Evolutionary conservation across 2,329 filamentous ascomycete species (phyloP).

Genomic region (Cladobotryum protrusum): DNA sequence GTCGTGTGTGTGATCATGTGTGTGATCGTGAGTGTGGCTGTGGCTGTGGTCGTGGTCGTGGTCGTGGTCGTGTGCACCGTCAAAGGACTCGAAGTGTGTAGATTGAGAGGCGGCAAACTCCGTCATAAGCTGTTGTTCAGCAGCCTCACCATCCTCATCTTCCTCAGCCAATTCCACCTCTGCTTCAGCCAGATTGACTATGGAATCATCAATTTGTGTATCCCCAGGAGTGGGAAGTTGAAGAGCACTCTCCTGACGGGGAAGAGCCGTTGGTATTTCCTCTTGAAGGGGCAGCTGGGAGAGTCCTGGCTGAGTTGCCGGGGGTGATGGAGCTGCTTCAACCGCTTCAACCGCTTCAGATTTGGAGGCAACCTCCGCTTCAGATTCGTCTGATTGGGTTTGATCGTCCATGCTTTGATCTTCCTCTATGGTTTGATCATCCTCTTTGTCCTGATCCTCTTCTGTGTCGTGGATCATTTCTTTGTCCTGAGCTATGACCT

Average conservation of each 20-base stretch:
- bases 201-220: background rate
- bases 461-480: background rate
- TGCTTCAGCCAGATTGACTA: background rate
- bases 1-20: background rate
- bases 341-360: background rate
- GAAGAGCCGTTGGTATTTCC: background rate
- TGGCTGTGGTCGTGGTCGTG: background rate
- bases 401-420: background rate
- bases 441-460: background rate
- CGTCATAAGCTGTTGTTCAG: slow-evolving; percentile 18
- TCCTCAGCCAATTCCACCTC: slow-evolving; percentile 3
- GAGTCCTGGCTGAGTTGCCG: background rate
- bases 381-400: background rate
- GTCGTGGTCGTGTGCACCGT: slow-evolving; percentile 7
- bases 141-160: slow-evolving; percentile 14
- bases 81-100: background rate
- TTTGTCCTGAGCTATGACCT: background rate
- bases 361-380: background rate
- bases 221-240: background rate
- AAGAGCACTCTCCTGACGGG: background rate
- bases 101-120: slow-evolving; percentile 9
- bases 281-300: background rate
- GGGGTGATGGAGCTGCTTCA: background rate
- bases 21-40: background rate
- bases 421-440: background rate